Evolutionary conservation across 2,329 filamentous ascomycete genomes (phyloP), one percentile per base, ranked within the genome.

Genomic region (Didymella lethalis): DNA sequence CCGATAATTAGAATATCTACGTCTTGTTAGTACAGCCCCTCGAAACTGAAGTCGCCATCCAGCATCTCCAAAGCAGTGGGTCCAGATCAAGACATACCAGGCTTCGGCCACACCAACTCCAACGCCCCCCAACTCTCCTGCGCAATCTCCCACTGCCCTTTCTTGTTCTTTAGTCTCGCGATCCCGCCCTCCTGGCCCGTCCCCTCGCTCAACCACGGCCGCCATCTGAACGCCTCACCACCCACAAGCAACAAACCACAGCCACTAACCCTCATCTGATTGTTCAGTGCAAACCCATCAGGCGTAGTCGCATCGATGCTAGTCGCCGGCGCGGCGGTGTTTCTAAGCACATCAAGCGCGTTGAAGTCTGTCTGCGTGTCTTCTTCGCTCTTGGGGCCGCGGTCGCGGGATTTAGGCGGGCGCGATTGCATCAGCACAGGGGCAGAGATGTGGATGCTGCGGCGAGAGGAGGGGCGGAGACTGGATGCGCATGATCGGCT

Each of bases 1-100:
- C 95, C 95, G n/a, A 99, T 80, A 54, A 99, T 90, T 40, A 99
- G 81, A 18, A 98, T 81, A 81, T 98, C 94, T 92, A 69, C 53
- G 11, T 28, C 10, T 62, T 23, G 36, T 73, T 58, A 67, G 73
- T 26, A 23, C 29, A 11, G 10, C 29, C 10, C 11, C 12, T 11
- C 11, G 29, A 11, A 8, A 31, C 8, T 31, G 29, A 23, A 23
- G 23, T 23, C 2, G 23, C 23, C 23, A 23, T 23, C 23, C 23
- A 23, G 23, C 23, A 23, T 23, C 23, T 23, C 23, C 23, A 3
- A 2, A 23, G 23, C 23, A 23, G 23, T 23, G 23, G 23, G 23
- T 23, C 2, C 23, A 23, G 23, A 23, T 23, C 23, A 23, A 23
- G 23, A 81, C 86, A 61, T 80, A 96, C 92, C 92, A 71, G 94